Conservation (phyloP, 768 basidiomycete genomes). For the Inosperma sp. region DNA sequence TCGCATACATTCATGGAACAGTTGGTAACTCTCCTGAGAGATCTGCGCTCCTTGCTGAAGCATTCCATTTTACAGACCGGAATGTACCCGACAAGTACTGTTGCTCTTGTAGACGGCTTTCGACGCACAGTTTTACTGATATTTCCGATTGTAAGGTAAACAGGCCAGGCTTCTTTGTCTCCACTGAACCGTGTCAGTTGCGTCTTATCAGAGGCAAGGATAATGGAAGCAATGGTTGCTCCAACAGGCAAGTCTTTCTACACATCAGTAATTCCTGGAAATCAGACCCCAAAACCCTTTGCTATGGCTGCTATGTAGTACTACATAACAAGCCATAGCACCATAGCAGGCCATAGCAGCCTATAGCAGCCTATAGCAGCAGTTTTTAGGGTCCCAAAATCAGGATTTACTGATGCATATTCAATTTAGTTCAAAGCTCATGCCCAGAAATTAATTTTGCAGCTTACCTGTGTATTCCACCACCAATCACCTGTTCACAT, state of each 20-base stretch:
- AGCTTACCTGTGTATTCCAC: slow-evolving; percentile 32
- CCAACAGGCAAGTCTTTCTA: slow-evolving; percentile 20
- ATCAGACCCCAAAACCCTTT: too few species aligned
- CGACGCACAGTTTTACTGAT: slow-evolving; percentile 28
- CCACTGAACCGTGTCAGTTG: slow-evolving; percentile 31
- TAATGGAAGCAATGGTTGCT: slow-evolving; percentile 31
- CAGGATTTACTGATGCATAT: too few species aligned
- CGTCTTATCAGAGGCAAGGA: slow-evolving; percentile 32
- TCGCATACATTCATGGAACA: slow-evolving; percentile 34
- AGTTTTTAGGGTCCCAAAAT: too few species aligned
- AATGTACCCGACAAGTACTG: slow-evolving; percentile 33
- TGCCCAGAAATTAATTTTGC: background rate
- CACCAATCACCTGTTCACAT: slow-evolving; percentile 28
- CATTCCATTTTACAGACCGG: slow-evolving; percentile 32
- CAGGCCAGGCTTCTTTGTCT: slow-evolving; percentile 37
- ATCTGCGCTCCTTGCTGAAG: slow-evolving; percentile 13
- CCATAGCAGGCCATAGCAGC: too few species aligned
- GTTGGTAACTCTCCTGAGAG: slow-evolving; percentile 19
- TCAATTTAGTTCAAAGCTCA: background rate
- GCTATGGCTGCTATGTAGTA: too few species aligned
- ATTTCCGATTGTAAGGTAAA: slow-evolving; percentile 40
- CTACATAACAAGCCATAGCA: too few species aligned
- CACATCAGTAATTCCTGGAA: background rate
- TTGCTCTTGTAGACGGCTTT: slow-evolving; percentile 24
- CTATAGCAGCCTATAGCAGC: too few species aligned